Conservation (phyloP, 2,329 filamentous ascomycete genomes). For the Fonsecaea multimorphosa region DNA sequence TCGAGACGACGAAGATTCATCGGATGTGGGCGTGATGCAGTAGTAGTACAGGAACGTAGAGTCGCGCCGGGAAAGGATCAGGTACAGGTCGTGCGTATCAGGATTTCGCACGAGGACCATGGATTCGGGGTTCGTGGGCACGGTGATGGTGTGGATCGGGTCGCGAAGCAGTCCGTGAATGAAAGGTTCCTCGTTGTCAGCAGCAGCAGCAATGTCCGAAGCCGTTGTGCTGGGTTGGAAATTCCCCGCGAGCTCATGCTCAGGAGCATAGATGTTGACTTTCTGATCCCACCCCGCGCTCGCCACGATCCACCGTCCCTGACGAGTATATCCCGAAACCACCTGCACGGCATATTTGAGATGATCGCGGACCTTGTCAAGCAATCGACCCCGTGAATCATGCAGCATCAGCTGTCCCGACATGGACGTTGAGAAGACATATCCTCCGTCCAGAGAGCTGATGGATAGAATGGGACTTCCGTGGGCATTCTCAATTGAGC, state of each 20-base stretch:
- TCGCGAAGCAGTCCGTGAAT: slow-evolving; percentile 45
- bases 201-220: slow-evolving; percentile 1
- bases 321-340: slow-evolving; percentile 35
- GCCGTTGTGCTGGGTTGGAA: slow-evolving; percentile 22
- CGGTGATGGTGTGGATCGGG: slow-evolving; percentile 51
- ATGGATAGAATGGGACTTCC: slow-evolving; percentile 60
- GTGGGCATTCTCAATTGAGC: slow-evolving; percentile 30
- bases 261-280: slow-evolving; percentile 57
- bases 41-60: slow-evolving; percentile 67
- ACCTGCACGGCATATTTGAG: slow-evolving; percentile 64
- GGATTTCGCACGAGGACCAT: slow-evolving; percentile 60
- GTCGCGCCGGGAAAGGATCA: slow-evolving; percentile 63
- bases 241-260: slow-evolving; percentile 28
- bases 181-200: too few relatives aligned
- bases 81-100: slow-evolving; percentile 54
- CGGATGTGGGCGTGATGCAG: slow-evolving; percentile 36
- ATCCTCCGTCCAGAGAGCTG: slow-evolving; percentile 49
- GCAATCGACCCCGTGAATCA: slow-evolving; percentile 40
- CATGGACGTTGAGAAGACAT: slow-evolving; percentile 63
- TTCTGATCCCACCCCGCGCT: slow-evolving; percentile 68
- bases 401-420: slow-evolving; percentile 63
- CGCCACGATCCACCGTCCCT: slow-evolving; percentile 45
- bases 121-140: slow-evolving; percentile 63
- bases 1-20: slow-evolving; percentile 30
- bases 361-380: slow-evolving; percentile 61